Evolutionary conservation across 371 early-diverging fungal species (phyloP), one percentile per base, ranked within the genome.

Genomic region (Mucor saturninus): DNA sequence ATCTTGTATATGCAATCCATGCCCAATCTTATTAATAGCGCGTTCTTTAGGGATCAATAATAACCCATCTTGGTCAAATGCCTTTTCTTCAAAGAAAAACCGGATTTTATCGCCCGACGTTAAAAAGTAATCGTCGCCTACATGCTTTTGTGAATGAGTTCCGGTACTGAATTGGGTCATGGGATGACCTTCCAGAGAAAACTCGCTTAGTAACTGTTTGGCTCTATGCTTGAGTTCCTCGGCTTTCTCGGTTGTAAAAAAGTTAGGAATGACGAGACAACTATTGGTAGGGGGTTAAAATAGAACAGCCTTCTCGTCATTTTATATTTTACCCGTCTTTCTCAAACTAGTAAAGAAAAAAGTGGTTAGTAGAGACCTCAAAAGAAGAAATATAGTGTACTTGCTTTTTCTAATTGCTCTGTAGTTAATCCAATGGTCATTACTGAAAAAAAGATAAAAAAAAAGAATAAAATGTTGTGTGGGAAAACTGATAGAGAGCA

Each of bases 21-120:
- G 97, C 0, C 96, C 96, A 64, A 96, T 93, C 69, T 97, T 97
- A 81, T 96, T 96, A 65, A 97, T 88, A 13, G 94, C 86, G 2
- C 79, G 65, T 39, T 77, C 75, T 59, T 89, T 81, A 13, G 81
- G 79, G 26, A 89, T 87, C 3, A 73, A 70, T 13, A 95, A 70
- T 9, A 83, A 67, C 10, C 91, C 91, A 14, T 84, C 69, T 15
- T 72, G 75, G 55, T 91, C 89, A 59, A 95, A 83, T 1, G 94
- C 94, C 29, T 80, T 91, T 53, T 91, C 92, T 68, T 96, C 95
- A 61, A 95, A 92, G 66, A 97, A 97, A 75, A 82, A 95, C 9
- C 91, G 84, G 56, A 94, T 77, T 65, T 94, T 92, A 73, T 94
- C 92, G 21, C 94, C 93, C 1, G 91, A 91, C 35, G 72, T 77